Base-by-base conservation (phyloP, 768 basidiomycete genomes). In the Brasilioporus rufonigricans region DNA sequence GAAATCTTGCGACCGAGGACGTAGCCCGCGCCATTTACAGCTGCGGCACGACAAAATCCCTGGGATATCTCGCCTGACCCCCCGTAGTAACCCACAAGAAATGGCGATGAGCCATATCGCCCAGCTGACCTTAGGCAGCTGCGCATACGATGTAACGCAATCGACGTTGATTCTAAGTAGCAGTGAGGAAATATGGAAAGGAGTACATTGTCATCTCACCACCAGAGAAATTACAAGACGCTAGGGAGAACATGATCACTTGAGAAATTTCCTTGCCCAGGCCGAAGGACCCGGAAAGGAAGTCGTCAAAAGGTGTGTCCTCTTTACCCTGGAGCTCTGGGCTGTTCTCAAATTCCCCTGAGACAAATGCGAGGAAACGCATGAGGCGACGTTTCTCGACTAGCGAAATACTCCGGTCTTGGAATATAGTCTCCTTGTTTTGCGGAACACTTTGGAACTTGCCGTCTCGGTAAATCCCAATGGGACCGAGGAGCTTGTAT, bases 51-150 rank as follows among this genome's bases (percentile, higher is more conserved):
- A 65, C 84, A 87, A 63, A 90, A 98, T 2, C 94, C 95, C 71
- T 98, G 96, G 0, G 89, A 81, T 12, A 98, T 84, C 65, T 98
- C 96, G 5, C 96, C 96, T 0, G 87, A 78, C 19, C 93, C 91
- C 18, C 96, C 96, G 67, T 97, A 98, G 61, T 97, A 93, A 0
- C 93, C 93, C n/a, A 98, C 78, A 16, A 98, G 81, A 73, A 93
- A 98, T 2, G 94, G 85, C 0, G 85, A 85, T n/a, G 71, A 80
- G 69, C 95, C 95, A 64, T 97, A 98, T 29, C 91, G 80, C 3
- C 95, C 94, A 18, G 84, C 72, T 0, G 93, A 91, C 45, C 78
- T 84, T 14, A 98, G 76, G 66, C 90, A 93, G 23, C 77, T 72
- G 8, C 85, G 82, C 12, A 94, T 73, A 8, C 94, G 85, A n/a